Evolutionary conservation across 441 rosid genomes (phyloP), one percentile per base, ranked within the genome.

Genomic region (Rhodomyrtus psidioides): DNA sequence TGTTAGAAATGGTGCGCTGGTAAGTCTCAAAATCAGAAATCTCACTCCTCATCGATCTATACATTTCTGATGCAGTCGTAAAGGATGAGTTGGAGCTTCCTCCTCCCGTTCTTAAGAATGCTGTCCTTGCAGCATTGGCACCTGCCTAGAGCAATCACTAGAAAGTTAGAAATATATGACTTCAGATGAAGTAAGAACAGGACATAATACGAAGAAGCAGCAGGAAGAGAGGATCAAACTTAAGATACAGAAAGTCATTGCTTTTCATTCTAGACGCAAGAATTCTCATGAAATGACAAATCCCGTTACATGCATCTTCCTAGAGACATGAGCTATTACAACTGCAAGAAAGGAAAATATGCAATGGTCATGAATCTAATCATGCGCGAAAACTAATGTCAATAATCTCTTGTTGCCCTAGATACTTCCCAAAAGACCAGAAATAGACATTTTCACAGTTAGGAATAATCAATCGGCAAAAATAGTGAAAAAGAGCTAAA

Each of bases 31-130:
- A 26, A 79, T 91, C 92, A n/a, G 92, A 91, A 83, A 74, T 86
- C 70, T 91, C 93, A 23, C 92, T 91, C 87, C 89, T 90, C 49
- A 87, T 85, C 6, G 94, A 90, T 44, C 86, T 84, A 56, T 85
- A 91, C 39, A 87, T 55, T 54, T 92, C 94, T 53, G 92, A 90
- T 23, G 89, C 91, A 4, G 92, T 89, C 34, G 90, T 49, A 83
- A 49, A 26, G 55, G 92, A 88, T 24, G 56, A 42, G 55, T 90
- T 88, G n/a, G 88, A 53, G 83, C 82, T 83, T 85, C 88, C 87
- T 82, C 86, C 92, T 85, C 88, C 89, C 44, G 86, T 84, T 26
- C 79, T 42, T 84, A 89, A 88, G 58, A 83, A 85, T 53, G 87
- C 86, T 42, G 89, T 86, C 82, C 88, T 90, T 60, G 83, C 82